Evolutionary conservation across 1,284 basidiomycete genomes (phyloP).

Genomic region (Ustilago crameri): DNA sequence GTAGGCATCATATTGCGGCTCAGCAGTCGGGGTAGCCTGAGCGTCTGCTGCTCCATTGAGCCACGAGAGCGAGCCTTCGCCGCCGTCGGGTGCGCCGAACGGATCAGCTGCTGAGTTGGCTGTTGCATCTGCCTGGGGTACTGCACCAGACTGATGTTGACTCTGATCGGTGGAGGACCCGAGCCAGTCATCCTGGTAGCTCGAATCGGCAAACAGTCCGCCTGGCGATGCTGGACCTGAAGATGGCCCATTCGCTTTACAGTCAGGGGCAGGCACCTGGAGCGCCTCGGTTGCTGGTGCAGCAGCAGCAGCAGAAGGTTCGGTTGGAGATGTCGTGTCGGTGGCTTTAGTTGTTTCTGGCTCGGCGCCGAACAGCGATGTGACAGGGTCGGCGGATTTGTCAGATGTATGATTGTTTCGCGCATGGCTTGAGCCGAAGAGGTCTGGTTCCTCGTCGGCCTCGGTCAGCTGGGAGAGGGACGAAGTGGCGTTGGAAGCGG

Average conservation of each 20-base stretch:
- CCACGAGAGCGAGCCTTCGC: slow-evolving; percentile 40
- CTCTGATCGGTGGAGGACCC: slow-evolving; percentile 10
- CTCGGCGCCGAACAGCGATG: slow-evolving; percentile 20
- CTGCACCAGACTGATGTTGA: slow-evolving; percentile 1
- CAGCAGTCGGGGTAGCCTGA: slow-evolving; percentile 1
- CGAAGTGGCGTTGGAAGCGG: slow-evolving; percentile 18
- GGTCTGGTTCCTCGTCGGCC: slow-evolving; percentile 30
- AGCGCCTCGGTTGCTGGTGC: slow-evolving; percentile 5
- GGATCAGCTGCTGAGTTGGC: slow-evolving; percentile 18
- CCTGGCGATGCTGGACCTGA: slow-evolving; percentile 40
- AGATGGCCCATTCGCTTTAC: slow-evolving; percentile 9
- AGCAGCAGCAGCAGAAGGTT: not conserved
- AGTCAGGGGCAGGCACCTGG: slow-evolving; percentile 16
- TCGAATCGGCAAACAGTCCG: slow-evolving; percentile 39
- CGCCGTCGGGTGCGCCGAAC: slow-evolving; percentile 23
- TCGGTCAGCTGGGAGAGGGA: slow-evolving; percentile 25
- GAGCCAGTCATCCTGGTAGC: slow-evolving; percentile 52
- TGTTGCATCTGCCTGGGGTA: not conserved
- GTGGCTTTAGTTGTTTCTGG: slow-evolving; percentile 5
- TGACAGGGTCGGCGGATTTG: slow-evolving; percentile 14
- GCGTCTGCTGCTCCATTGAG: slow-evolving; percentile 11
- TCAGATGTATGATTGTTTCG: not conserved
- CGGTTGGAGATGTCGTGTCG: not conserved
- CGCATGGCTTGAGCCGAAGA: slow-evolving; percentile 17
- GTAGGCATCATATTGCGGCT: slow-evolving; percentile 37